phyloP scores from a whole-genome alignment of 306 rosid genomes.

The Biancaea sappan region DNA sequence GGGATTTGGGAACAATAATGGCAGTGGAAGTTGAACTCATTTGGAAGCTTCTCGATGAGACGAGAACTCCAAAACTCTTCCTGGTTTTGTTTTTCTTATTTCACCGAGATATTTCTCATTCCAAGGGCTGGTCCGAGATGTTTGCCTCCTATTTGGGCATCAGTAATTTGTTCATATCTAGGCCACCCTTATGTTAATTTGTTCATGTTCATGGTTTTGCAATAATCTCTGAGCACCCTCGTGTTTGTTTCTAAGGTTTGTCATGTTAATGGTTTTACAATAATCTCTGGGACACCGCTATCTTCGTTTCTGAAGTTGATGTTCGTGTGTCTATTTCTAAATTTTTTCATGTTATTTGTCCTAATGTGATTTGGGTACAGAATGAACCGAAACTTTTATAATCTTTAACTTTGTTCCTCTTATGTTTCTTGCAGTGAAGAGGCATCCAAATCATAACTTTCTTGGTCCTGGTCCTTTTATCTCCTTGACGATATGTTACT shows the following conservation, averaged over 20 bases:
- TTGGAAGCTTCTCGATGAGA: constrained; percentile 23
- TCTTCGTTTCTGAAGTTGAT: not conserved
- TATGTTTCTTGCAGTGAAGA: constrained; percentile 40
- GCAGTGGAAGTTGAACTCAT: constrained; percentile 13
- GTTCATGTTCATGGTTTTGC: constrained; percentile 4
- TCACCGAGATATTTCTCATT: not conserved
- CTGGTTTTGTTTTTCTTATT: constrained; percentile 5
- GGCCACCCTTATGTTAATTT: not conserved
- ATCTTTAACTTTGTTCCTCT: not conserved
- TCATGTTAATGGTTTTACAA: not conserved
- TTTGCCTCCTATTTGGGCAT: too few relatives aligned
- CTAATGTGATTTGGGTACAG: not conserved
- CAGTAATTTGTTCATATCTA: not conserved
- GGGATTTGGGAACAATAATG: not conserved
- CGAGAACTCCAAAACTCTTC: not conserved
- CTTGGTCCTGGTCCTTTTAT: constrained; percentile 21
- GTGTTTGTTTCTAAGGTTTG: too few relatives aligned
- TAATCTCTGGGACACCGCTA: not conserved
- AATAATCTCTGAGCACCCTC: not conserved
- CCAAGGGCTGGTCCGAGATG: not conserved
- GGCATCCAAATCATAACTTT: not conserved
- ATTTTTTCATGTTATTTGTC: not conserved
- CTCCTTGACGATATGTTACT: constrained; percentile 61
- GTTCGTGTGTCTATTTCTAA: not conserved
- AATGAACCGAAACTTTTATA: not conserved